These are phyloP conservation scores for Orychophragmus violaceus DNA, from an alignment of 345 rosid species.

Conservation along the genomic window DNA sequence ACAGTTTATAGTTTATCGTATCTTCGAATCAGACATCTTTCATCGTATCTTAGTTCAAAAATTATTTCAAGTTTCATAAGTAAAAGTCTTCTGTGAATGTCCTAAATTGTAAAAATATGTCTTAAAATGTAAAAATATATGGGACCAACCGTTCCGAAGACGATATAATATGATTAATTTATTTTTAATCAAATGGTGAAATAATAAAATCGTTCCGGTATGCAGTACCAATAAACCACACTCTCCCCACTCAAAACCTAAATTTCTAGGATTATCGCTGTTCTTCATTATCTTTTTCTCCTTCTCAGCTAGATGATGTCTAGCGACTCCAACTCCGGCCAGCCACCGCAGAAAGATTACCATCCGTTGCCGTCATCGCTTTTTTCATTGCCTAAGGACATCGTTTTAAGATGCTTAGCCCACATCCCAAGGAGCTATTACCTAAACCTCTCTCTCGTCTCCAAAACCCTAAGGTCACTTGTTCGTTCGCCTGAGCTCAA, in stretches of 20 bases:
- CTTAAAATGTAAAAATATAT: too few species aligned
- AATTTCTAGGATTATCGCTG: too few species aligned
- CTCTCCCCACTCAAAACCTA: too few species aligned
- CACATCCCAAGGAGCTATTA: conserved; percentile 49
- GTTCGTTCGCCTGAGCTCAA: conserved; percentile 44
- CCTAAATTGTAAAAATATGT: too few species aligned
- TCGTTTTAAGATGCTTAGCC: conserved; percentile 49
- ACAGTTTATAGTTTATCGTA: neutral
- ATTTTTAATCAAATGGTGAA: too few species aligned
- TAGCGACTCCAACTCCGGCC: neutral
- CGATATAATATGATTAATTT: too few species aligned
- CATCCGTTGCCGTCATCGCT: neutral
- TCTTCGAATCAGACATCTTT: neutral
- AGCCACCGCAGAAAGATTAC: neutral
- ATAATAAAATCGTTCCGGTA: too few species aligned
- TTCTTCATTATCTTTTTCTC: neutral
- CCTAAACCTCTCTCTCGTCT: too few species aligned
- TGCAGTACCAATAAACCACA: too few species aligned
- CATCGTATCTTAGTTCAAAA: neutral
- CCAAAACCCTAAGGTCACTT: too few species aligned
- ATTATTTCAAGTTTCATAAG: neutral
- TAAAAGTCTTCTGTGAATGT: too few species aligned
- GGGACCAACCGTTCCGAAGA: too few species aligned
- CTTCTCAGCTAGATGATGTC: neutral
- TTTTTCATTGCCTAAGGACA: conserved; percentile 45